These are phyloP conservation scores for Narthecium ossifragum DNA, from an alignment of 106 monocot genomes.

Conservation along the genomic window DNA sequence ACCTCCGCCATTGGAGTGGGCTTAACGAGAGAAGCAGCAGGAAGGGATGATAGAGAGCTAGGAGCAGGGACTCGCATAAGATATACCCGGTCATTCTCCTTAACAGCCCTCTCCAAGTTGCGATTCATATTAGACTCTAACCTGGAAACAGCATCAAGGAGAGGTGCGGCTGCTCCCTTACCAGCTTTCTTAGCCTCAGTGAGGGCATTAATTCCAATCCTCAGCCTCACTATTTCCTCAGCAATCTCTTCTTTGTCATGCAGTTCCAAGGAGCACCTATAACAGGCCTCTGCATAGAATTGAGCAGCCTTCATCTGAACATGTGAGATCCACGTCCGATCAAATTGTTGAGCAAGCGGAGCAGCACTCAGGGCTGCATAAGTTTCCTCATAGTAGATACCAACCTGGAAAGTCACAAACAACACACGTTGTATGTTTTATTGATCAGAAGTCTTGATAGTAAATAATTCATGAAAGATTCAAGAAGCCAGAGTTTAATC, in stretches of 20 bases:
- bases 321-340: conserved; percentile 52
- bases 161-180: conserved; percentile 57
- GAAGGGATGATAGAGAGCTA: conserved; percentile 41
- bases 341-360: conserved; percentile 62
- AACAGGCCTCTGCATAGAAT: conserved; percentile 72
- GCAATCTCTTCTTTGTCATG: conserved; percentile 78
- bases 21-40: conserved; percentile 72
- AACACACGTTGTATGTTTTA: neutral
- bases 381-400: conserved; percentile 50
- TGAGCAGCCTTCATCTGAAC: conserved; percentile 54
- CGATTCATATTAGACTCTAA: conserved; percentile 51
- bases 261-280: conserved; percentile 50
- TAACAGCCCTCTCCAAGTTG: conserved; percentile 63
- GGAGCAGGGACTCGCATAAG: conserved; percentile 55
- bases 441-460: no score
- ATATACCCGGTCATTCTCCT: conserved; percentile 81
- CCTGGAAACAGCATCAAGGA: conserved; percentile 52
- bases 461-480: no score
- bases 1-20: conserved; percentile 39
- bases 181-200: conserved; percentile 57
- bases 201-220: conserved; percentile 46
- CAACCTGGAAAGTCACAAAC: conserved; percentile 27
- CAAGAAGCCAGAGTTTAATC: no score
- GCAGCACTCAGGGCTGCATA: conserved; percentile 28
- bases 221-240: conserved; percentile 68